phyloP scores from a whole-genome alignment of 495 filamentous ascomycete species.

The Penicillium canariense region DNA sequence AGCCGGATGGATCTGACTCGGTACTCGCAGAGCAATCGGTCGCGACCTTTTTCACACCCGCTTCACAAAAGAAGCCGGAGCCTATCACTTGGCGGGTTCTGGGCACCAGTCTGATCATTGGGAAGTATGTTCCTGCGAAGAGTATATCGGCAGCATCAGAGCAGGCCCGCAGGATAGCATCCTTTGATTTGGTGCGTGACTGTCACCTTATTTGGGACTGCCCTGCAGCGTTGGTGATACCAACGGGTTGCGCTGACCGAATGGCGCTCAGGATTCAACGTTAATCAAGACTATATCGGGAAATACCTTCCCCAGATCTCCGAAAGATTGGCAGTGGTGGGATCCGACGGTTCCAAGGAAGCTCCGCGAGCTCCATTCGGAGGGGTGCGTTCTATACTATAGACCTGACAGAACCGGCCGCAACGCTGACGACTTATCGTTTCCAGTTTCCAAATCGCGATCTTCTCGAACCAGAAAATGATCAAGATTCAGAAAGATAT shows the following conservation, averaged over 20 bases:
- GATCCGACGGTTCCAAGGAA: constrained; percentile 62
- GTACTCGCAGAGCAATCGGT: constrained; percentile 58
- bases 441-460: constrained; percentile 67
- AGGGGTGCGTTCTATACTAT: constrained; percentile 55
- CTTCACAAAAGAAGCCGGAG: constrained; percentile 80
- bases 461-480: constrained; percentile 87
- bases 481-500: constrained; percentile 69
- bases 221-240: neutral
- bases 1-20: neutral
- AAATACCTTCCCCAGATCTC: constrained; percentile 67
- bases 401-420: neutral
- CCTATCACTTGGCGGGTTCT: constrained; percentile 70
- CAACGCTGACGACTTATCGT: neutral
- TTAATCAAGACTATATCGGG: constrained; percentile 78
- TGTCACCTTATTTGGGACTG: neutral
- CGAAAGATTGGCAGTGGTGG: constrained; percentile 96
- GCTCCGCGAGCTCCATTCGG: constrained; percentile 62
- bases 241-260: neutral
- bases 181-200: constrained; percentile 79
- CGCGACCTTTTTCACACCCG: constrained; percentile 84
- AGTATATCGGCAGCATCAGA: constrained; percentile 7
- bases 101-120: constrained; percentile 72
- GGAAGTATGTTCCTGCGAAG: constrained; percentile 56
- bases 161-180: constrained; percentile 66
- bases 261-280: constrained; percentile 71